phyloP scores from a whole-genome alignment of 129 eudicot genomes.

The Heracleum sosnowskyi region DNA sequence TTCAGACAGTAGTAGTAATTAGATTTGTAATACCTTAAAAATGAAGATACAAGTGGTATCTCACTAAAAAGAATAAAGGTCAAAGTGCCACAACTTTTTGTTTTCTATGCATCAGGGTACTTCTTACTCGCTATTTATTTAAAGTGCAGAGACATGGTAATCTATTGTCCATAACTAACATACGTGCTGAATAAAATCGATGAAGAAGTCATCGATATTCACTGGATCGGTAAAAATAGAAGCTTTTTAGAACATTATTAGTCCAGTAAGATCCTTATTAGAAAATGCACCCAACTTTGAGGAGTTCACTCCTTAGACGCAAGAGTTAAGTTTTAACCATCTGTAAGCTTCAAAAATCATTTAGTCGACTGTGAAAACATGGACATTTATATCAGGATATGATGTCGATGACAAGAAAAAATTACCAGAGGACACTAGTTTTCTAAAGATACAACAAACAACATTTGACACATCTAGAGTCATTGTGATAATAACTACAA shows the following conservation, averaged over 20 bases:
- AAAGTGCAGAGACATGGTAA: background rate
- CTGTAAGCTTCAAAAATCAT: no score
- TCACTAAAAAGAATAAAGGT: background rate
- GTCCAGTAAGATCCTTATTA: background rate
- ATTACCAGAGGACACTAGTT: background rate
- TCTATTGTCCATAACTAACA: background rate
- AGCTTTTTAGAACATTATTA: background rate
- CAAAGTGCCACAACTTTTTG: background rate
- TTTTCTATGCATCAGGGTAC: background rate
- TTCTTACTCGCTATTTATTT: background rate
- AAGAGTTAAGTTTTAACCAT: background rate
- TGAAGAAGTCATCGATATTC: background rate
- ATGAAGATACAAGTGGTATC: background rate
- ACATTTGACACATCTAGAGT: background rate
- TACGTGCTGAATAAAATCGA: background rate
- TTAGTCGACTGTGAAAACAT: no score
- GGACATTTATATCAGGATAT: background rate
- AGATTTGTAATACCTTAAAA: background rate
- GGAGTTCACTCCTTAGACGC: background rate
- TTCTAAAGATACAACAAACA: background rate
- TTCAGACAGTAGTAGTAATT: background rate
- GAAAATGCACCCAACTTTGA: background rate
- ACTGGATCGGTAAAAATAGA: background rate
- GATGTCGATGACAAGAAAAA: no score
- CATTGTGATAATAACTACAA: background rate